A percentile compares a stretch with the other conserved stretches of the same genome.
Evolutionary conservation across 2,329 filamentous ascomycete species (phyloP).

Genomic region (Chaetothyriales sp.): DNA sequence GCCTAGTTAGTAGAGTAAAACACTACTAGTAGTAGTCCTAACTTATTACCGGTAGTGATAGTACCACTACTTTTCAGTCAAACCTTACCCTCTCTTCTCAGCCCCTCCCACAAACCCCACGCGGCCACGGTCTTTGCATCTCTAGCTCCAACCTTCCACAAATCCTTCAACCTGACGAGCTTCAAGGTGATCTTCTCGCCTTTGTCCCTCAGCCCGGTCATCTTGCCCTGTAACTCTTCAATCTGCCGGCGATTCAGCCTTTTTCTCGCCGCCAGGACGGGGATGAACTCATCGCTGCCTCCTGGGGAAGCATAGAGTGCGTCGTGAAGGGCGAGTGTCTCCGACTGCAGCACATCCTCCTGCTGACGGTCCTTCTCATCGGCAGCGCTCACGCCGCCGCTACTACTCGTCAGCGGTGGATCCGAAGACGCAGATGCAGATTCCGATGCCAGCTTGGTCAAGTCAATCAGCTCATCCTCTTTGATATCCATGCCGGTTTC

Average conservation of each 20-base stretch:
- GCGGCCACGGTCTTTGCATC: constrained; percentile 45
- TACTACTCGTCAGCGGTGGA: constrained; percentile 1
- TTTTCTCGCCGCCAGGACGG: constrained; percentile 43
- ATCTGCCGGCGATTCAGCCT: constrained; percentile 35
- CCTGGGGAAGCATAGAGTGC: constrained; percentile 43
- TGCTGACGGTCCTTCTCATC: constrained; percentile 19
- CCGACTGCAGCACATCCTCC: background rate
- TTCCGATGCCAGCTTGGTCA: constrained; percentile 33
- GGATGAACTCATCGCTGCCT: constrained; percentile 46
- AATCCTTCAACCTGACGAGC: constrained; percentile 35
- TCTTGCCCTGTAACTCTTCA: constrained; percentile 36
- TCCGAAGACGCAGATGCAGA: background rate
- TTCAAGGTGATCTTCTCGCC: constrained; percentile 48
- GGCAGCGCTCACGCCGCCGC: constrained; percentile 11
- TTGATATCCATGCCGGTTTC: constrained; percentile 42
- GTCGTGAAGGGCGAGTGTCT: constrained; percentile 26
- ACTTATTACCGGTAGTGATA: no score
- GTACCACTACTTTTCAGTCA: background rate
- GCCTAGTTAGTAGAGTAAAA: no score
- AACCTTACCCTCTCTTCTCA: constrained; percentile 6
- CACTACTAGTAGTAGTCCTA: no score
- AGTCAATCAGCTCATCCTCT: constrained; percentile 37
- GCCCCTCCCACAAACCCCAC: constrained; percentile 2
- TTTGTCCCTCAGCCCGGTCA: constrained; percentile 40
- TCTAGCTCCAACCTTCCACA: constrained; percentile 42